phyloP scores from a whole-genome alignment of 2,329 filamentous ascomycete species.

The Colletotrichum siamense region DNA sequence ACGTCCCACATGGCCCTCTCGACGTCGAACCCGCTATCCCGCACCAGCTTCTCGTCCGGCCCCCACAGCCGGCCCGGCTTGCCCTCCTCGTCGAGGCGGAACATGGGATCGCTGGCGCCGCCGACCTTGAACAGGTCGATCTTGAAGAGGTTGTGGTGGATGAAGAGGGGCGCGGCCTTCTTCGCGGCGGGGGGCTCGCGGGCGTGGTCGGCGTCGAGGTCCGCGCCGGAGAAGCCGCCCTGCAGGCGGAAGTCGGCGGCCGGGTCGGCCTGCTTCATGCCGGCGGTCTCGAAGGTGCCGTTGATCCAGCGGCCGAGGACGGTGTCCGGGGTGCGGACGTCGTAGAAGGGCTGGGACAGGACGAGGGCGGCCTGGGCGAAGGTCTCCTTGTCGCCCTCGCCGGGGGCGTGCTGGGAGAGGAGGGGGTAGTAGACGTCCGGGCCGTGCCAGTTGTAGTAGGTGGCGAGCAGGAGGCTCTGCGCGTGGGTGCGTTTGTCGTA shows the following conservation, averaged over 20 bases:
- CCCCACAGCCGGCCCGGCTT: constrained; percentile 33
- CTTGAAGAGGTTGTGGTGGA: constrained; percentile 43
- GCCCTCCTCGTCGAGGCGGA: constrained; percentile 26
- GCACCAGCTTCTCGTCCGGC: constrained; percentile 26
- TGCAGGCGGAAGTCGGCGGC: constrained; percentile 30
- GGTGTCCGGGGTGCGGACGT: constrained; percentile 36
- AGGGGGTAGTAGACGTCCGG: constrained; percentile 56
- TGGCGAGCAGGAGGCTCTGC: constrained; percentile 50
- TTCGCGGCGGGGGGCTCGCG: constrained; percentile 15
- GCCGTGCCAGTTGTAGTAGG: constrained; percentile 62
- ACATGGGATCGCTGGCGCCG: constrained; percentile 23
- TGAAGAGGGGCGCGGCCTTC: constrained; percentile 33
- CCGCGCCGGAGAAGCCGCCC: neutral
- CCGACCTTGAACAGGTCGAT: constrained; percentile 34
- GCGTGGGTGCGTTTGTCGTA: constrained; percentile 53
- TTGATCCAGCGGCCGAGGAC: constrained; percentile 37
- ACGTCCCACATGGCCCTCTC: constrained; percentile 38
- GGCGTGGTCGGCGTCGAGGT: constrained; percentile 1
- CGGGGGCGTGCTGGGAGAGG: constrained; percentile 45
- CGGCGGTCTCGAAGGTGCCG: constrained; percentile 26
- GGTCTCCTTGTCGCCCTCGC: constrained; percentile 55
- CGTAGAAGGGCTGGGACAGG: constrained; percentile 43
- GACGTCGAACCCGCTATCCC: constrained; percentile 34
- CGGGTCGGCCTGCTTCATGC: constrained; percentile 36
- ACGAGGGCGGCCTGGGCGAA: constrained; percentile 50